phyloP scores from a whole-genome alignment of 495 filamentous ascomycete species.

The Annulohypoxylon nitens region DNA sequence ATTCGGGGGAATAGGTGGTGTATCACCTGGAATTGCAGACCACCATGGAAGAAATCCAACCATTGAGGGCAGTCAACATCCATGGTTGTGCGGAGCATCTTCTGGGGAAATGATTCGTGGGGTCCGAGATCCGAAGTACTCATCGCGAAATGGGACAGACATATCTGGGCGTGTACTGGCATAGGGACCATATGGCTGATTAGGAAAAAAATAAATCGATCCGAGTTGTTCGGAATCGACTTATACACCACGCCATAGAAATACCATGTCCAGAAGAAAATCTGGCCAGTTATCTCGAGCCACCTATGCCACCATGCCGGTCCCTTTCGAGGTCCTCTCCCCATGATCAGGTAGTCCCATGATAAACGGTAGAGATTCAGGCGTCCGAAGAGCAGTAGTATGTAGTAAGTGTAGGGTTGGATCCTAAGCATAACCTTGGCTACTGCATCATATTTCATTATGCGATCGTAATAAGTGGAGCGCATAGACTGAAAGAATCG shows the following conservation, averaged over 20 bases:
- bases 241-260: conserved; percentile 87
- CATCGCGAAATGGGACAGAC: conserved; percentile 97
- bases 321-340: conserved; percentile 83
- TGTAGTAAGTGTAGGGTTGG: conserved; percentile 89
- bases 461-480: conserved; percentile 89
- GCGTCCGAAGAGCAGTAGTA: conserved; percentile 85
- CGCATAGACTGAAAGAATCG: conserved; percentile 80
- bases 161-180: conserved; percentile 95
- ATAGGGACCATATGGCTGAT: conserved; percentile 89
- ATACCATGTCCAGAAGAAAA: conserved; percentile 96
- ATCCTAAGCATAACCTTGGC: conserved; percentile 78
- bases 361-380: conserved; percentile 92
- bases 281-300: conserved; percentile 82
- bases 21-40: conserved; percentile 95
- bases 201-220: conserved; percentile 80
- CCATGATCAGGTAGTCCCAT: conserved; percentile 82
- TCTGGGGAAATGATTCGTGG: conserved; percentile 92
- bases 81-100: conserved; percentile 98
- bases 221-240: conserved; percentile 75
- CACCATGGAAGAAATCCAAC: conserved; percentile 97
- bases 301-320: conserved; percentile 90
- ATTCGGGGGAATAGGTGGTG: conserved; percentile 97
- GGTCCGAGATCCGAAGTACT: conserved; percentile 89
- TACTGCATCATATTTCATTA: conserved; percentile 85
- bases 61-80: conserved; percentile 95